Percentiles rank a stretch among this genome's conserved stretches.
Conservation (phyloP, 2,329 filamentous ascomycete species). For the Penicillium sp. region DNA sequence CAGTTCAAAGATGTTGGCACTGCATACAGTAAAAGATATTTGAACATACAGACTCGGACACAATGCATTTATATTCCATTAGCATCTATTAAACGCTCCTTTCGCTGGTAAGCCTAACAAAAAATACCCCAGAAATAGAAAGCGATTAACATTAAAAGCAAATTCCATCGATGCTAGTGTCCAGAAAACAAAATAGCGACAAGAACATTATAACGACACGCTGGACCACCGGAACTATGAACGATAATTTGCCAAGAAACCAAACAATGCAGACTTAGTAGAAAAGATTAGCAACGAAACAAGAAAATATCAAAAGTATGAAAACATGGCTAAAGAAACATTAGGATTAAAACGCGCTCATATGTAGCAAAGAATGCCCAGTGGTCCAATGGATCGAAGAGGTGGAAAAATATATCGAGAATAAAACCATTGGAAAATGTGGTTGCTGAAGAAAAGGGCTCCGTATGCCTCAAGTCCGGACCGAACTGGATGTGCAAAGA, state of each 20-base stretch:
- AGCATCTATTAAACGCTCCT: too few relatives aligned
- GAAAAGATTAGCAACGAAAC: slow-evolving; percentile 4
- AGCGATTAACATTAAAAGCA: not conserved
- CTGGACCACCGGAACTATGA: slow-evolving; percentile 1
- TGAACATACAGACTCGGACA: too few relatives aligned
- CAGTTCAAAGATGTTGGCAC: too few relatives aligned
- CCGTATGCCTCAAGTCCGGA: slow-evolving; percentile 10
- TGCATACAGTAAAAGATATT: too few relatives aligned
- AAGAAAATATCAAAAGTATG: slow-evolving; percentile 5
- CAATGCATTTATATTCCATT: too few relatives aligned
- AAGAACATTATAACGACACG: not conserved
- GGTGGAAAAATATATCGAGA: not conserved
- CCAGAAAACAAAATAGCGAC: not conserved
- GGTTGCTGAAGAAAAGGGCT: slow-evolving; percentile 1
- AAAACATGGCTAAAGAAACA: slow-evolving; percentile 22
- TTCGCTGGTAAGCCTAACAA: not conserved
- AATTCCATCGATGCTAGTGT: not conserved
- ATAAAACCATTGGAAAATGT: not conserved
- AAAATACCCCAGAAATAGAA: not conserved
- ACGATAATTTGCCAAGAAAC: slow-evolving; percentile 1
- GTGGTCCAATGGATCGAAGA: slow-evolving; percentile 7
- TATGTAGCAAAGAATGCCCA: slow-evolving; percentile 16
- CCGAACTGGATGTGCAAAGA: slow-evolving; percentile 4
- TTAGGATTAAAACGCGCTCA: slow-evolving; percentile 29
- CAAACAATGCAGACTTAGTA: slow-evolving; percentile 4